These are phyloP conservation scores for Platanus orientalis DNA, from an alignment of 164 flowering plant genomes.

Conservation along the genomic window DNA sequence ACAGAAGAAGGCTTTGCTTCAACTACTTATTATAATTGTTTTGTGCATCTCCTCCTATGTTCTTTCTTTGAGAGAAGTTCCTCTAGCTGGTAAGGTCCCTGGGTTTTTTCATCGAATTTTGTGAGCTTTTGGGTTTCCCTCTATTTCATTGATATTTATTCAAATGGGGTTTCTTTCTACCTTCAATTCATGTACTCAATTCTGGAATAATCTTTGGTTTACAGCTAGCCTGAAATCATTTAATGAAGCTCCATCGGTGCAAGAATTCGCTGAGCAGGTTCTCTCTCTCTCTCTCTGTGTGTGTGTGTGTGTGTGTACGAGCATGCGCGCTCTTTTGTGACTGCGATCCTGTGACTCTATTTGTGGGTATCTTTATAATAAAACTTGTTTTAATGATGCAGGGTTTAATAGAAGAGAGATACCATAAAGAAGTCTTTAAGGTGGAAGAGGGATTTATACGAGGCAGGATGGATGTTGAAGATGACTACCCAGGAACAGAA, in stretches of 20 bases:
- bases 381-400: not conserved
- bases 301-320: too few species aligned
- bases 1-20: slow-evolving; percentile 20
- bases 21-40: slow-evolving; percentile 21
- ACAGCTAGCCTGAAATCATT: slow-evolving; percentile 30
- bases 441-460: slow-evolving; percentile 8
- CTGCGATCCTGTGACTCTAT: not conserved
- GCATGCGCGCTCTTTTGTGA: too few species aligned
- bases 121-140: not conserved
- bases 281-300: not conserved
- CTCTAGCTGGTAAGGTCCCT: slow-evolving; percentile 27
- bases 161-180: not conserved
- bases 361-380: not conserved
- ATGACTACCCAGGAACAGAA: slow-evolving; percentile 41
- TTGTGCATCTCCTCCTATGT: slow-evolving; percentile 29
- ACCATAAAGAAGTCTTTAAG: not conserved
- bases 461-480: slow-evolving; percentile 27
- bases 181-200: not conserved
- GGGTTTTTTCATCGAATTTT: not conserved
- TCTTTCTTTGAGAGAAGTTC: slow-evolving; percentile 29
- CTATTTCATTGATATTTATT: not conserved
- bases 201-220: not conserved
- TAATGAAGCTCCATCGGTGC: slow-evolving; percentile 17
- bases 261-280: slow-evolving; percentile 24
- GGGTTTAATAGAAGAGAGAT: not conserved